Evolutionary conservation across 768 basidiomycete genomes (phyloP).

Genomic region (Boletus vinaceobasis): DNA sequence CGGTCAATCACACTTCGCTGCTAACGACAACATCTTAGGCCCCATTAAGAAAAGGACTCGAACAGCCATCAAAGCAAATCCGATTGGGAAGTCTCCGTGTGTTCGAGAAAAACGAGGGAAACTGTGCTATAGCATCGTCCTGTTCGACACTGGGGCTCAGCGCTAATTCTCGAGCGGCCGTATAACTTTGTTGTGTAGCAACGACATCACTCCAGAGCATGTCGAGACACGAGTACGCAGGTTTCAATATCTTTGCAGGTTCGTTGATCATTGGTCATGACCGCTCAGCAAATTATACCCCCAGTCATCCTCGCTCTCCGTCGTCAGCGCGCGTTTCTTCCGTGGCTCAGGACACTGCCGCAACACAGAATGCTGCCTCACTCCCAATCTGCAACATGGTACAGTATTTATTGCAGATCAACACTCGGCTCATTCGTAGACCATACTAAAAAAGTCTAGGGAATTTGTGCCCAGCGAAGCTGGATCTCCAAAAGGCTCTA

Average conservation of each 20-base stretch:
- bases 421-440: too few species aligned
- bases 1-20: too few species aligned
- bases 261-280: not conserved
- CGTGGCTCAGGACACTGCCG: not conserved
- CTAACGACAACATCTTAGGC: too few species aligned
- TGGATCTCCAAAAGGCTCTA: too few species aligned
- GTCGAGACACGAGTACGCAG: not conserved
- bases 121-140: not conserved
- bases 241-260: not conserved
- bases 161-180: constrained; percentile 2
- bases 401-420: too few species aligned
- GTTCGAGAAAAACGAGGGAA: not conserved
- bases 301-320: not conserved
- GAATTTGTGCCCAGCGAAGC: too few species aligned
- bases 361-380: not conserved
- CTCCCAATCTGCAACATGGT: constrained; percentile 1
- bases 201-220: not conserved
- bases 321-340: not conserved
- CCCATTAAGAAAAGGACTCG: not conserved
- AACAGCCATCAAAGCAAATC: not conserved
- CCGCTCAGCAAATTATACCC: not conserved
- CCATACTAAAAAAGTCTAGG: too few species aligned
- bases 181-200: constrained; percentile 1
- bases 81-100: constrained; percentile 1
- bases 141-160: constrained; percentile 5